These are phyloP conservation scores for Brassica juncea DNA, from an alignment of 345 rosid genomes.

Conservation along the genomic window DNA sequence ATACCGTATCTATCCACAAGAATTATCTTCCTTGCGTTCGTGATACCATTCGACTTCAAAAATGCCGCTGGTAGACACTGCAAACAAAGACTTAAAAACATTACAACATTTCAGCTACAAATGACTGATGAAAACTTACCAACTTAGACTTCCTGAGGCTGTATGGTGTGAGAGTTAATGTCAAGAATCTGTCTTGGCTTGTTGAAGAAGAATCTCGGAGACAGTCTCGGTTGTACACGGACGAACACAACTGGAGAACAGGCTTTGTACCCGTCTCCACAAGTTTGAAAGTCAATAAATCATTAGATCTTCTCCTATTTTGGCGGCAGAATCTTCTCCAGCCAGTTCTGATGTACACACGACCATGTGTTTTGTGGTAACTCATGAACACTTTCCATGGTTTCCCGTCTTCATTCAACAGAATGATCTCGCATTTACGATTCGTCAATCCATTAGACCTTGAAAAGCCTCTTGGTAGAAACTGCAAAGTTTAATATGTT, in stretches of 20 bases:
- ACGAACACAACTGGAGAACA: constrained; percentile 18
- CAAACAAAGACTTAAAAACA: constrained; percentile 5
- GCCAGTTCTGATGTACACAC: constrained; percentile 16
- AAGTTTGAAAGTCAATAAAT: not conserved
- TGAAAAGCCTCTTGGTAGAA: not conserved
- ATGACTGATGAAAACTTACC: not conserved
- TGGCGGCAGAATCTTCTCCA: constrained; percentile 24
- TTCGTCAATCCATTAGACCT: constrained; percentile 15
- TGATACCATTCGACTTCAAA: constrained; percentile 7
- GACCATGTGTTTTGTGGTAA: not conserved
- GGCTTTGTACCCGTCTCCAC: not conserved
- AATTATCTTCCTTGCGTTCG: not conserved
- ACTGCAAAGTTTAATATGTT: constrained; percentile 13
- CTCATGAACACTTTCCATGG: not conserved
- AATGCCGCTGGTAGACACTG: constrained; percentile 14
- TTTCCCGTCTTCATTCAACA: constrained; percentile 1
- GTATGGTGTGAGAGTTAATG: constrained; percentile 7
- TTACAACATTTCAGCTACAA: not conserved
- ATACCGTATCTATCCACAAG: constrained; percentile 16
- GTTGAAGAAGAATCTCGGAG: not conserved
- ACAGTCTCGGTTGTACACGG: not conserved
- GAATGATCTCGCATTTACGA: constrained; percentile 1
- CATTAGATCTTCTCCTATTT: not conserved
- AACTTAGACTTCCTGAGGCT: not conserved
- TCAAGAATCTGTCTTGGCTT: constrained; percentile 20